These are phyloP conservation scores for Thymus quinquecostatus DNA, from an alignment of 257 asterid species.

Conservation along the genomic window DNA sequence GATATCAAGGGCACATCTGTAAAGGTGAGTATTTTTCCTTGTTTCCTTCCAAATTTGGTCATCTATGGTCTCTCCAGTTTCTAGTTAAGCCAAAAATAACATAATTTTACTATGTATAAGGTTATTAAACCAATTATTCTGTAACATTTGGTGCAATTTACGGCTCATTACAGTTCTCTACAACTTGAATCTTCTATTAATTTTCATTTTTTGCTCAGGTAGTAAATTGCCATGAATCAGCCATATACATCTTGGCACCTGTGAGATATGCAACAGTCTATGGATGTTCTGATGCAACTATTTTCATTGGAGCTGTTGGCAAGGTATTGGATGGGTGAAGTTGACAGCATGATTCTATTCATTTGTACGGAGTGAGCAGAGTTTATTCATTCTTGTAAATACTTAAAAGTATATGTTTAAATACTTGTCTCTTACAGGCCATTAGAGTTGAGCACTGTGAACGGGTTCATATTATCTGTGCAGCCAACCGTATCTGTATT, in stretches of 20 bases:
- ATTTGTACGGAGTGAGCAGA: conserved; percentile 16
- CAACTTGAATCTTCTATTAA: conserved; percentile 28
- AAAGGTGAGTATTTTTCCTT: conserved; percentile 49
- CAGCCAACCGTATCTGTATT: conserved; percentile 89
- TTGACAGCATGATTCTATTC: conserved; percentile 16
- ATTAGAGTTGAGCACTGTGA: conserved; percentile 98
- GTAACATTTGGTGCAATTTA: conserved; percentile 10
- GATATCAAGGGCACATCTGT: conserved; percentile 82
- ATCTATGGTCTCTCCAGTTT: not conserved
- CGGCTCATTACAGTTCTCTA: conserved; percentile 11
- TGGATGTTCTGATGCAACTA: conserved; percentile 99
- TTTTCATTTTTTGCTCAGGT: conserved; percentile 54
- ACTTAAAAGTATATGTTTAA: conserved; percentile 23
- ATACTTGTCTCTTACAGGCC: conserved; percentile 56
- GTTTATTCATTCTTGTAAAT: conserved; percentile 7
- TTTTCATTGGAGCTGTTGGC: conserved; percentile 95
- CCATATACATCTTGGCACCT: conserved; percentile 89
- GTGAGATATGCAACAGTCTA: conserved; percentile 83
- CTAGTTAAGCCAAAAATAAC: conserved; percentile 6
- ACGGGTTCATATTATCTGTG: conserved; percentile 91
- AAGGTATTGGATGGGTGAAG: conserved; percentile 58
- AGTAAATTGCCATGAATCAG: conserved; percentile 95
- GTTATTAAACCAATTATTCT: conserved; percentile 23
- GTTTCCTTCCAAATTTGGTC: conserved; percentile 1
- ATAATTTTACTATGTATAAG: conserved; percentile 6